phyloP scores from a whole-genome alignment of 148 eudicot species.

The Rhododendron ovatum region DNA sequence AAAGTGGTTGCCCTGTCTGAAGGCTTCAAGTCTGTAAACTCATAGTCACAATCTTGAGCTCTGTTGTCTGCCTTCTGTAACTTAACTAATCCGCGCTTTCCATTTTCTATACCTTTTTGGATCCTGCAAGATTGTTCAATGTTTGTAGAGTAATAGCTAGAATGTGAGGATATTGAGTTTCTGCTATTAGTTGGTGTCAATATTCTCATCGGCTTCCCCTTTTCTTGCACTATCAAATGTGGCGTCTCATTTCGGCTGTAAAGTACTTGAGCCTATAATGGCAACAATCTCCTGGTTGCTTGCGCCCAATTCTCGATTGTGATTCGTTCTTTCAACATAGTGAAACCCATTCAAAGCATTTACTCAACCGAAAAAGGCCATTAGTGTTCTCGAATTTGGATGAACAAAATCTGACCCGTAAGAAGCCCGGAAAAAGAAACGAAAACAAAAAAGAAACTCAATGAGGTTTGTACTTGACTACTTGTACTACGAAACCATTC shows the following conservation, averaged over 20 bases:
- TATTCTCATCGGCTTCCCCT: not conserved
- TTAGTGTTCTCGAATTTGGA: not conserved
- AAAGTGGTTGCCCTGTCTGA: slow-evolving; percentile 84
- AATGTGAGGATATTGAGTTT: not conserved
- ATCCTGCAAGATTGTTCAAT: not conserved
- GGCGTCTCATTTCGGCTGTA: not conserved
- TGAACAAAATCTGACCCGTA: not conserved
- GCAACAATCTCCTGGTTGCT: not conserved
- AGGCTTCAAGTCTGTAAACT: slow-evolving; percentile 68
- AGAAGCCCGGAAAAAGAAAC: not conserved
- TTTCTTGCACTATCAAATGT: not conserved
- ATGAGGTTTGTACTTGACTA: not conserved
- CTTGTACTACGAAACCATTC: not conserved
- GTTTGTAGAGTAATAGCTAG: not conserved
- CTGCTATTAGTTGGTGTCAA: not conserved
- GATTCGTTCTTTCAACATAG: not conserved
- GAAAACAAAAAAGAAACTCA: not conserved
- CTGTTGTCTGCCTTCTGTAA: not conserved
- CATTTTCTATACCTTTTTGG: not conserved
- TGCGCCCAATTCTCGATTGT: not conserved
- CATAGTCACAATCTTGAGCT: slow-evolving; percentile 10
- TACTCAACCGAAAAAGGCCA: not conserved
- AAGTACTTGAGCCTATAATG: not conserved
- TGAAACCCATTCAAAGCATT: not conserved
- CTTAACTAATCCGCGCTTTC: not conserved